Evolutionary conservation across 2,329 filamentous ascomycete genomes (phyloP), one percentile per base, ranked within the genome.

Genomic region (Paecilomyces sp.): DNA sequence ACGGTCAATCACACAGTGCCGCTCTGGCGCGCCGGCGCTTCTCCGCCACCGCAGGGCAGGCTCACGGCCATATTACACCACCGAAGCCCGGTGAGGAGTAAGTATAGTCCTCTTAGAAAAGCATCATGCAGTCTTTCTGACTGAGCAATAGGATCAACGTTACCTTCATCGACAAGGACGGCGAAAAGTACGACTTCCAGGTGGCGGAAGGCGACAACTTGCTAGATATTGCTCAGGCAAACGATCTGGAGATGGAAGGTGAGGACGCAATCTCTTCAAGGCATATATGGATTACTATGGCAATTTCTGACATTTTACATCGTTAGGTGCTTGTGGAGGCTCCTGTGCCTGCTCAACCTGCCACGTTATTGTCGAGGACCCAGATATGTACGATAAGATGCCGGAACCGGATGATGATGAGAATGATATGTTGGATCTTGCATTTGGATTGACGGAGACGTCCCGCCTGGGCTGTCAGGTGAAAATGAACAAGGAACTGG

Each of bases 171-270:
- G 92, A 97, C 75, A 97, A 97, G 77, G 92, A 97, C 22, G 88
- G 88, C 56, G 80, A 85, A 31, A 82, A 87, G 65, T 83, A 90
- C 74, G 90, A 88, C 62, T 85, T 97, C 68, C 86, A 88, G 61
- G 93, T 97, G 8, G 81, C 85, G 13, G 86, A 89, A 67, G 94
- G 94, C 56, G 92, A 96, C 76, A 99, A 99, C 75, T 81, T 99
- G 58, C 83, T 99, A 58, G 93, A 97, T 70, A 93, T 99, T 70
- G 94, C 93, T 24, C 93, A 97, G 74, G 91, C 89, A 54, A 85
- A 97, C 75, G 93, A 97, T 71, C 80, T 99, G 51, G 94, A 99
- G 75, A 97, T 99, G 93, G 94, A 99, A 81, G 92, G 85, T 84
- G 72, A 61, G 76, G 11, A n/a, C 13, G 53, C 28, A 25, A 33